Conservation (phyloP, 2,329 filamentous ascomycete species). For the Cladosporium phlei region DNA sequence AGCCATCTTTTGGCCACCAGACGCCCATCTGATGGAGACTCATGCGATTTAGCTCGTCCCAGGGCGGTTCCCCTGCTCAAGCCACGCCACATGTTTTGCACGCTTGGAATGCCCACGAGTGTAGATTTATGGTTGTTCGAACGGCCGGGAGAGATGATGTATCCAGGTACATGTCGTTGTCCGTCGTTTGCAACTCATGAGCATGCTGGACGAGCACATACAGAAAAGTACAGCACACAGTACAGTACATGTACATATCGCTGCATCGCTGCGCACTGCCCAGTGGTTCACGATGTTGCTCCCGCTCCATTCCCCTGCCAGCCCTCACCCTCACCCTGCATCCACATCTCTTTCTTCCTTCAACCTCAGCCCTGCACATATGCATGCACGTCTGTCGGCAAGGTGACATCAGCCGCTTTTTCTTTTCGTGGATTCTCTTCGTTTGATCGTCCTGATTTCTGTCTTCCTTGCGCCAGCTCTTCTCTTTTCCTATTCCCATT, state of each 20-base stretch:
- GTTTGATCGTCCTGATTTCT: not conserved
- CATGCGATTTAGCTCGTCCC: not conserved
- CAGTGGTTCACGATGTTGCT: constrained; percentile 8
- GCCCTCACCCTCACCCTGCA: constrained; percentile 11
- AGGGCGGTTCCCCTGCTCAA: constrained; percentile 1
- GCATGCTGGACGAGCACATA: no score
- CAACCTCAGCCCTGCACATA: constrained; percentile 10
- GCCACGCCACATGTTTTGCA: constrained; percentile 12
- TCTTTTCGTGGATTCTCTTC: not conserved
- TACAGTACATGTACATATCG: not conserved
- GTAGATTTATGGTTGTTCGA: no score
- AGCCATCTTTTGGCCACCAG: no score
- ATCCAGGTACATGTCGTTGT: no score
- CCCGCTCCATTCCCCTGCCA: constrained; percentile 10
- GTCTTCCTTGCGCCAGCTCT: constrained; percentile 2
- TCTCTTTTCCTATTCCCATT: constrained; percentile 1
- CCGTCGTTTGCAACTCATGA: no score
- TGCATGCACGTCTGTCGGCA: constrained; percentile 10
- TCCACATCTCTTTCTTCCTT: constrained; percentile 3
- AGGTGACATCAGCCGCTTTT: constrained; percentile 11
- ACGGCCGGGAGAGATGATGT: no score
- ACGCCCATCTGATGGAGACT: not conserved
- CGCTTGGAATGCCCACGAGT: not conserved
- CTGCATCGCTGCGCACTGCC: constrained; percentile 5
- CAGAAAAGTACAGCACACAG: no score